A percentile compares a stretch with the other conserved stretches of the same genome.
phyloP scores from a whole-genome alignment of 306 rosid genomes.

The Adenanthera pavonina region DNA sequence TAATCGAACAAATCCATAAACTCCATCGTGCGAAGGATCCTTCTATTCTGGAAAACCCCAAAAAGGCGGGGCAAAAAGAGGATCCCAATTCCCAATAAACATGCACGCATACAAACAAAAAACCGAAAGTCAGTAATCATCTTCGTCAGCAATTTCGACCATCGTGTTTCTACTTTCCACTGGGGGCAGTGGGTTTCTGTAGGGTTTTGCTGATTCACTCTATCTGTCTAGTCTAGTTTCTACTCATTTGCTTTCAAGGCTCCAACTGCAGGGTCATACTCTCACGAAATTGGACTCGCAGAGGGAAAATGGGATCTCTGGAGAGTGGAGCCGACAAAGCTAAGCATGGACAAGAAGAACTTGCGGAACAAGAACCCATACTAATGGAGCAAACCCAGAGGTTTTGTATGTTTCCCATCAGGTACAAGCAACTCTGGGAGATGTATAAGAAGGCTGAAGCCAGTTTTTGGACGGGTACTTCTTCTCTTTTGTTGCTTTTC shows the following conservation, averaged over 20 bases:
- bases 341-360: conserved; percentile 7
- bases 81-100: not conserved
- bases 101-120: conserved; percentile 31
- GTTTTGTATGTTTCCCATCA: conserved; percentile 86
- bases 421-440: conserved; percentile 82
- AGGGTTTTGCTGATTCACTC: conserved; percentile 43
- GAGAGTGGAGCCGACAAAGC: conserved; percentile 41
- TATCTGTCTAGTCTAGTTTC: not conserved
- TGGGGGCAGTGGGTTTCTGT: conserved; percentile 46
- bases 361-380: conserved; percentile 62
- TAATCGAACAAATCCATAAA: not conserved
- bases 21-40: not conserved
- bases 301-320: conserved; percentile 57
- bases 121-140: conserved; percentile 8
- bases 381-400: conserved; percentile 74
- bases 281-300: not conserved
- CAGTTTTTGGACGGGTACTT: conserved; percentile 95
- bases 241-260: not conserved
- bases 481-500: not conserved
- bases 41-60: not conserved
- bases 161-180: not conserved
- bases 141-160: conserved; percentile 24
- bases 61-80: not conserved
- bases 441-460: conserved; percentile 95
- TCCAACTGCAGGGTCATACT: not conserved